phyloP scores from a whole-genome alignment of 176 grass and related monocot genomes.

The Pharus latifolius region DNA sequence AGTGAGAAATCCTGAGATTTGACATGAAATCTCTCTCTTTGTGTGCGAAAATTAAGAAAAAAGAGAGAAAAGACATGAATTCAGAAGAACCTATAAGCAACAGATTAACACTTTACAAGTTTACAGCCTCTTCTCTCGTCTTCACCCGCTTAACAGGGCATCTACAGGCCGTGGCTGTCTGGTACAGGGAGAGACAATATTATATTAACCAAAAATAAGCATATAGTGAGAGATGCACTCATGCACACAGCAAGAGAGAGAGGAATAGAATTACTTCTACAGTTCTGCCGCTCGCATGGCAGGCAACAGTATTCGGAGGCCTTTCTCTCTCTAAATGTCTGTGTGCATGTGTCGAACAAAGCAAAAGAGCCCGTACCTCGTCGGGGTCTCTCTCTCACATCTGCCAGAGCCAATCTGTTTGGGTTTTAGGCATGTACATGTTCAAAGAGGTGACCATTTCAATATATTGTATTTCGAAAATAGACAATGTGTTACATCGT shows the following conservation, averaged over 20 bases:
- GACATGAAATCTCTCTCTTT: constrained; percentile 8
- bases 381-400: neutral
- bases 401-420: no score
- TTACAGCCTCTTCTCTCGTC: neutral
- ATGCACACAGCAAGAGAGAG: neutral
- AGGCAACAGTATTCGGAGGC: constrained; percentile 8
- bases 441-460: no score
- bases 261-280: constrained; percentile 13
- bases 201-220: neutral
- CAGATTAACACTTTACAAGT: neutral
- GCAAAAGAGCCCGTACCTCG: neutral
- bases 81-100: neutral
- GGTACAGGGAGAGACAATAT: neutral
- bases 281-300: constrained; percentile 12
- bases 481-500: no score
- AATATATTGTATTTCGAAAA: no score
- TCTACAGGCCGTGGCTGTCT: neutral
- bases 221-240: neutral
- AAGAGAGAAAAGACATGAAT: no score
- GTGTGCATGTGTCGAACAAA: constrained; percentile 3
- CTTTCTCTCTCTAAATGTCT: constrained; percentile 10
- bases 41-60: no score
- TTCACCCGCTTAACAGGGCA: neutral
- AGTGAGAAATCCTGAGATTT: neutral
- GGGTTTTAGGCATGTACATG: no score